Conservation (phyloP, 768 basidiomycete genomes). For the Russula lepida region DNA sequence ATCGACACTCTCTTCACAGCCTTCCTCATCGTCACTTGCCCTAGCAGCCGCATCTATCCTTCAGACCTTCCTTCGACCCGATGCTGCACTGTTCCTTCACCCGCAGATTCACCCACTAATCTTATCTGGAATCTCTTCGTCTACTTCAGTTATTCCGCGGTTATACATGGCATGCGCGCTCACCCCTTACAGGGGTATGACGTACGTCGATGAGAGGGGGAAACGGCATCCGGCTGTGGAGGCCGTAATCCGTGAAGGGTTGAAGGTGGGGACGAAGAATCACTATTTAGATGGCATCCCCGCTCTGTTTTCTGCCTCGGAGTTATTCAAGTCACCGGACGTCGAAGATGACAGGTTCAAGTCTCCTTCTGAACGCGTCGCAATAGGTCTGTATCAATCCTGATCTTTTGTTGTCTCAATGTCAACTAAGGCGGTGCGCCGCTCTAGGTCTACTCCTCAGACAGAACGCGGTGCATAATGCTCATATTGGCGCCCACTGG, state of each 20-base stretch:
- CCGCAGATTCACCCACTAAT: constrained; percentile 44
- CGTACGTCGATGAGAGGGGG: constrained; percentile 56
- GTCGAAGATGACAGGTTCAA: constrained; percentile 31
- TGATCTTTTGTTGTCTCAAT: neutral
- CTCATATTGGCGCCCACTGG: constrained; percentile 58
- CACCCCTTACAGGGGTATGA: constrained; percentile 57
- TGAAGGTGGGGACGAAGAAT: constrained; percentile 75
- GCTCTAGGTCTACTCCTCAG: constrained; percentile 57
- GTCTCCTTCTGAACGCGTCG: constrained; percentile 42
- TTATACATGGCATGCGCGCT: constrained; percentile 75
- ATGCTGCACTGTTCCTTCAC: constrained; percentile 25
- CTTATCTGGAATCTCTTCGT: constrained; percentile 28
- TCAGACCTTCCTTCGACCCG: constrained; percentile 36
- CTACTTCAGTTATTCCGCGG: constrained; percentile 40
- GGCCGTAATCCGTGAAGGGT: constrained; percentile 68
- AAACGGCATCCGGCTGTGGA: constrained; percentile 52
- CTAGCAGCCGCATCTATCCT: constrained; percentile 54
- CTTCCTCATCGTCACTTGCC: constrained; percentile 35
- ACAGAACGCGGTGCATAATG: constrained; percentile 56
- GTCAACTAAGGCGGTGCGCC: neutral
- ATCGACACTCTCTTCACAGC: constrained; percentile 37
- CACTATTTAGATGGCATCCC: constrained; percentile 74
- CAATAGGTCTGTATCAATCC: constrained; percentile 41
- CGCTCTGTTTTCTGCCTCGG: constrained; percentile 48
- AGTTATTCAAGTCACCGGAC: constrained; percentile 33